Percentiles rank a stretch among this genome's conserved stretches.
phyloP scores from a whole-genome alignment of 1,284 basidiomycete genomes.

The Ustilago loliicola region DNA sequence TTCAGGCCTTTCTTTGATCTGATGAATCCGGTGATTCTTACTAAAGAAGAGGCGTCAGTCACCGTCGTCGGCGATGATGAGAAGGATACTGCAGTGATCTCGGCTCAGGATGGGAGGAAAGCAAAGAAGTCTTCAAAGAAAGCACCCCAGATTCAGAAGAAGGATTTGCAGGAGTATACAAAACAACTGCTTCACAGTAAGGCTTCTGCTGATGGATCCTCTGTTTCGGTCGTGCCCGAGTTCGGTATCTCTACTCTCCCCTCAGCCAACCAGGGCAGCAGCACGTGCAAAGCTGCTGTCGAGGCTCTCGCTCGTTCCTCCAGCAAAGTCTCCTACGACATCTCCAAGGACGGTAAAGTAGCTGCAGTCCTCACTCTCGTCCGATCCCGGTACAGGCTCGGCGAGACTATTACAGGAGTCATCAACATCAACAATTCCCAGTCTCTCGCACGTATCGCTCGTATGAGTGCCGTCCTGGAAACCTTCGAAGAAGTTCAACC shows the following conservation, averaged over 20 bases:
- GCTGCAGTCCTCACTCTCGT: slow-evolving; percentile 67
- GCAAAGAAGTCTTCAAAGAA: background rate
- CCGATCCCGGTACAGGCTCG: slow-evolving; percentile 63
- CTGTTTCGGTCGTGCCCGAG: slow-evolving; percentile 9
- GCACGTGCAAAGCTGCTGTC: slow-evolving; percentile 84
- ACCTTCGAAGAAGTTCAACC: slow-evolving; percentile 66
- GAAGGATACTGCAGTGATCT: background rate
- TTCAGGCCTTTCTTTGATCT: slow-evolving; percentile 71
- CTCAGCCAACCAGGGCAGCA: slow-evolving; percentile 1
- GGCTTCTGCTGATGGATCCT: slow-evolving; percentile 3
- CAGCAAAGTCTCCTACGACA: slow-evolving; percentile 75
- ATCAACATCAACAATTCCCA: slow-evolving; percentile 60
- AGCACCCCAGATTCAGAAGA: slow-evolving; percentile 15
- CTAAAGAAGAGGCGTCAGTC: slow-evolving; percentile 66
- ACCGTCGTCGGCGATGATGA: slow-evolving; percentile 20
- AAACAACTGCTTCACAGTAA: slow-evolving; percentile 25
- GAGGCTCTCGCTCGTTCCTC: slow-evolving; percentile 89
- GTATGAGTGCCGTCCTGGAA: slow-evolving; percentile 63
- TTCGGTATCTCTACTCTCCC: slow-evolving; percentile 11
- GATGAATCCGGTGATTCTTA: slow-evolving; percentile 71
- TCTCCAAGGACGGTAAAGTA: slow-evolving; percentile 66
- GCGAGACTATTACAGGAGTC: slow-evolving; percentile 65
- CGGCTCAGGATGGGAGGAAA: background rate
- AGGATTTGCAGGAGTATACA: slow-evolving; percentile 33
- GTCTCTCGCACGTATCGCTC: slow-evolving; percentile 57